Conservation (phyloP, 2,329 filamentous ascomycete species). For the Cladosporium sp. region DNA sequence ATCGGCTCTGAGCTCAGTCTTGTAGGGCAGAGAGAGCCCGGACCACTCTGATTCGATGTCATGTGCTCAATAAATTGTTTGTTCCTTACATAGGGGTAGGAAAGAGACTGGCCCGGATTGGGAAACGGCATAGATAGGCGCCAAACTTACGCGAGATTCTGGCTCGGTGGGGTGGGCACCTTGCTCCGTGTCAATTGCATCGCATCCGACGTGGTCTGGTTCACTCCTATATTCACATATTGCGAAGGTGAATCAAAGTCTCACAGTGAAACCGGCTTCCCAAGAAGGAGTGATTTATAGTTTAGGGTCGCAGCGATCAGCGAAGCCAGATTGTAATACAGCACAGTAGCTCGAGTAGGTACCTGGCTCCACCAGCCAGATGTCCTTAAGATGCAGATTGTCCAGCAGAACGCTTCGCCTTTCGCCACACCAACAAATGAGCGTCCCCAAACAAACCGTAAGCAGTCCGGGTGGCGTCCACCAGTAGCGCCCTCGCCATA, state of each 20-base stretch:
- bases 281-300: background rate
- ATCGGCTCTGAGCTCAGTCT: background rate
- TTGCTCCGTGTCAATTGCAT: slow-evolving; percentile 4
- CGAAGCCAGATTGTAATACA: slow-evolving; percentile 1
- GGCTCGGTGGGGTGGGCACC: background rate
- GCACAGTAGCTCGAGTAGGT: background rate
- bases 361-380: slow-evolving; percentile 9
- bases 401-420: slow-evolving; percentile 26
- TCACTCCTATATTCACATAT: background rate
- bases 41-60: background rate
- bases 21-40: background rate
- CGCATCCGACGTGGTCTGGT: background rate
- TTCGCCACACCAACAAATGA: slow-evolving; percentile 32
- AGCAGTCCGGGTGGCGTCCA: slow-evolving; percentile 38
- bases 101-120: background rate
- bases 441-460: slow-evolving; percentile 28
- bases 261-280: background rate
- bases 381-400: slow-evolving; percentile 14
- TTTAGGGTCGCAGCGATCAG: slow-evolving; percentile 10
- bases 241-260: slow-evolving; percentile 1
- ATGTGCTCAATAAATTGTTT: background rate
- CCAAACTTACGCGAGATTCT: background rate
- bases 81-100: background rate
- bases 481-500: slow-evolving; percentile 50
- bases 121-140: background rate